phyloP scores from a whole-genome alignment of 1,284 basidiomycete species.

The Microbotryum saponariae region DNA sequence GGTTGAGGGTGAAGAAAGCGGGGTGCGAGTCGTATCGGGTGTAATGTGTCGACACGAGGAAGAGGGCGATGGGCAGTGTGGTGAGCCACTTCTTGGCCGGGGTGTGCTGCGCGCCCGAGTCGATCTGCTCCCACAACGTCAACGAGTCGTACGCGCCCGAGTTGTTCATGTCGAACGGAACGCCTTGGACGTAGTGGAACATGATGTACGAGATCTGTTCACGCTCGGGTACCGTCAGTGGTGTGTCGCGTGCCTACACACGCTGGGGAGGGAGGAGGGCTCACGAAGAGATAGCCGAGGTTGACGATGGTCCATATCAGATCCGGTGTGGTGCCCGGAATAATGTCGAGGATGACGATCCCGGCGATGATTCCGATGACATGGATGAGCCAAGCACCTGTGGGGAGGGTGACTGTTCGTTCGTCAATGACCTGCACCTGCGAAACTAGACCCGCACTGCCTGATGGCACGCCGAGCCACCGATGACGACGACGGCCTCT shows the following conservation, averaged over 20 bases:
- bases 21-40: conserved; percentile 76
- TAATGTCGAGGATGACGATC: conserved; percentile 86
- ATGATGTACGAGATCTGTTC: conserved; percentile 84
- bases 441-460: background rate
- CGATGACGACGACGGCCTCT: too few species aligned
- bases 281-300: conserved; percentile 78
- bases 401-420: background rate
- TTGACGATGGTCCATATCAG: conserved; percentile 94
- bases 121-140: conserved; percentile 99
- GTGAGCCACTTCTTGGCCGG: conserved; percentile 98
- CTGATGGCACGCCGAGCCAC: too few species aligned
- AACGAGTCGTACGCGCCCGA: conserved; percentile 89
- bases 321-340: conserved; percentile 90
- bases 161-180: conserved; percentile 68
- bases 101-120: conserved; percentile 95
- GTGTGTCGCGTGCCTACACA: background rate
- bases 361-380: conserved; percentile 82
- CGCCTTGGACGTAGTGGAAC: conserved; percentile 97
- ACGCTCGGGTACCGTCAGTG: background rate
- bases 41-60: conserved; percentile 95
- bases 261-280: conserved; percentile 39
- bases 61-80: conserved; percentile 79
- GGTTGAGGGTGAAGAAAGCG: conserved; percentile 84
- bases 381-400: conserved; percentile 97
- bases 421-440: background rate